phyloP scores from a whole-genome alignment of 2,329 filamentous ascomycete genomes.

The Capronia americana region DNA sequence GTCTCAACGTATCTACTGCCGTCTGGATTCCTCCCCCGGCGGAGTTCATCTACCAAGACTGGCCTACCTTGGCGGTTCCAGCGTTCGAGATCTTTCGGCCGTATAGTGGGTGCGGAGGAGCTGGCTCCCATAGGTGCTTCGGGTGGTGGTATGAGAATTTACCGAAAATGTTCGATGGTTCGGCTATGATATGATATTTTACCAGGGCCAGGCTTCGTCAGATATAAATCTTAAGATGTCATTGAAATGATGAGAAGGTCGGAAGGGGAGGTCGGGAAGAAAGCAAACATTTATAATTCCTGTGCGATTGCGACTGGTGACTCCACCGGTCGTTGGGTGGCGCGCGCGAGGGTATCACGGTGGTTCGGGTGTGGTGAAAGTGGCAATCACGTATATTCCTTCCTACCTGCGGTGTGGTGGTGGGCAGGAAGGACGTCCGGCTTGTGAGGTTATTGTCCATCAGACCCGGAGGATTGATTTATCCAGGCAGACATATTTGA shows the following conservation, averaged over 20 bases:
- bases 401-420: not conserved
- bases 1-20: not conserved
- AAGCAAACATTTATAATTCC: not conserved
- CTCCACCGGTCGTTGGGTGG: not conserved
- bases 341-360: not conserved
- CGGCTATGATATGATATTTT: not conserved
- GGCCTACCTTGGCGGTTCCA: slow-evolving; percentile 1
- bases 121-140: not conserved
- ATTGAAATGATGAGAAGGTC: not conserved
- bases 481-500: not conserved
- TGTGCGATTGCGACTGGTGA: not conserved
- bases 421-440: not conserved
- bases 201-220: not conserved
- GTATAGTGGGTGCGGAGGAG: not conserved
- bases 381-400: not conserved
- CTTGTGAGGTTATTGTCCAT: not conserved
- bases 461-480: not conserved
- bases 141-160: not conserved
- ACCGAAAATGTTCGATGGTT: not conserved
- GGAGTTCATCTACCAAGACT: not conserved
- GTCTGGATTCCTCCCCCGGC: not conserved
- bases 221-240: not conserved
- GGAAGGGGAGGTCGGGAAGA: not conserved
- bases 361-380: not conserved
- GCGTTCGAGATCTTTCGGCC: slow-evolving; percentile 5